Percentiles rank a stretch among this genome's conserved stretches.
Evolutionary conservation across 768 basidiomycete species (phyloP).

Genomic region (Leccinellum rugosiceps): DNA sequence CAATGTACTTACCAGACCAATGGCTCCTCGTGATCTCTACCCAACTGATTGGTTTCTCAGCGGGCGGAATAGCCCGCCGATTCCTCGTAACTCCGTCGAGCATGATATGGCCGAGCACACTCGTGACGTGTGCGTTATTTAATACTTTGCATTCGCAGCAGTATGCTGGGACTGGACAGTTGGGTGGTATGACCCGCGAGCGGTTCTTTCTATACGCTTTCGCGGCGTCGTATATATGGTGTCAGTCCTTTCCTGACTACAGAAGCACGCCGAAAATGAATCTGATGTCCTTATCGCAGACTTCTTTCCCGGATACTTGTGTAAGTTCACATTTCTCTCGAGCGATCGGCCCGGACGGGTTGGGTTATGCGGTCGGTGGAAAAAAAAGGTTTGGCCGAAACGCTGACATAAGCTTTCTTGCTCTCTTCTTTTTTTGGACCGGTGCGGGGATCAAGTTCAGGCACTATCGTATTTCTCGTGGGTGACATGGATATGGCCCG

Average conservation of each 20-base stretch:
- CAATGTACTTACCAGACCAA: constrained; percentile 49
- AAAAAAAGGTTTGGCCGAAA: background rate
- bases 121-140: constrained; percentile 72
- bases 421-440: too few relatives aligned
- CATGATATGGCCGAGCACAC: constrained; percentile 74
- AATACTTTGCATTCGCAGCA: constrained; percentile 73
- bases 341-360: background rate
- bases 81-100: constrained; percentile 62
- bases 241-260: constrained; percentile 30
- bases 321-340: constrained; percentile 22
- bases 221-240: constrained; percentile 56
- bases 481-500: constrained; percentile 54
- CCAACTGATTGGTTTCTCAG: constrained; percentile 79
- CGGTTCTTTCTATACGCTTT: constrained; percentile 74
- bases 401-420: constrained; percentile 15
- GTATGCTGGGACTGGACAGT: constrained; percentile 60
- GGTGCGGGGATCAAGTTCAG: constrained; percentile 28
- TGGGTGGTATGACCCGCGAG: constrained; percentile 67
- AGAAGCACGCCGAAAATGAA: background rate
- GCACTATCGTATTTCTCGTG: constrained; percentile 57
- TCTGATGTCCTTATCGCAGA: constrained; percentile 22
- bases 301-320: constrained; percentile 45
- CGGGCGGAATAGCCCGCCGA: constrained; percentile 70
- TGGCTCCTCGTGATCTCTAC: constrained; percentile 78
- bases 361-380: background rate